Base-by-base conservation (phyloP, 2,329 filamentous ascomycete species). In the Aspergillus proliferans region DNA sequence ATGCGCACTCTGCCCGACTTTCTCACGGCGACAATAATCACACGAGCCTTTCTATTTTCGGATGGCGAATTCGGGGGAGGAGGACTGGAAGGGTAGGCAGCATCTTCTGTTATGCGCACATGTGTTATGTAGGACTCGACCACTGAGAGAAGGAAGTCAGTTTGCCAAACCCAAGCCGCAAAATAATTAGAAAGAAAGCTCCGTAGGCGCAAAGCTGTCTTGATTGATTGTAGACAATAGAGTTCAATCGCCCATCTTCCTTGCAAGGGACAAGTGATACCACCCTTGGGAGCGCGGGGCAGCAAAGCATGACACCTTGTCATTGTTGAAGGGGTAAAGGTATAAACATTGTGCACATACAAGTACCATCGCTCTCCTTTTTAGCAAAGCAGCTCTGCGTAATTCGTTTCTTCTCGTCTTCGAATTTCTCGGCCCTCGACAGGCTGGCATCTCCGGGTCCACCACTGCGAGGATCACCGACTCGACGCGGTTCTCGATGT, bases 71-170 rank as follows among this genome's bases (percentile, higher is more conserved):
- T 84, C 2, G 88, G 88, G 3, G 93, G 91, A 46, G 93, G 86
- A 30, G 93, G 93, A 34, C 80, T 79, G 19, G 90, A 91, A 14
- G 92, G 90, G 69, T 91, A 85, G 38, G 82, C 79, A 49, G 85
- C 84, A 76, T 88, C 95, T 74, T 98, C 93, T 57, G 82, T 83
- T 62, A 98, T 90, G 63, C 86, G 83, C 61, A 97, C 91, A 67
- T 98, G 93, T 19, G 93, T 98, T 62, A 98, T 98, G 74, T 98
- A 98, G 30, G 90, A 96, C 74, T 98, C 93, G 58, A 84, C 76
- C 58, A 88, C 86, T 89, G 28, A 38, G 48, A 39, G 21, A 36
- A 24, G 34, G 46, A 47, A 15, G 57, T 68, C 48, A 66, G 60
- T 42, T 42, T 26, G 22, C 36, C 43, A 44, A 42, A 47, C 28